phyloP scores from a whole-genome alignment of 768 basidiomycete species.

The Gloeophyllum trabeum region DNA sequence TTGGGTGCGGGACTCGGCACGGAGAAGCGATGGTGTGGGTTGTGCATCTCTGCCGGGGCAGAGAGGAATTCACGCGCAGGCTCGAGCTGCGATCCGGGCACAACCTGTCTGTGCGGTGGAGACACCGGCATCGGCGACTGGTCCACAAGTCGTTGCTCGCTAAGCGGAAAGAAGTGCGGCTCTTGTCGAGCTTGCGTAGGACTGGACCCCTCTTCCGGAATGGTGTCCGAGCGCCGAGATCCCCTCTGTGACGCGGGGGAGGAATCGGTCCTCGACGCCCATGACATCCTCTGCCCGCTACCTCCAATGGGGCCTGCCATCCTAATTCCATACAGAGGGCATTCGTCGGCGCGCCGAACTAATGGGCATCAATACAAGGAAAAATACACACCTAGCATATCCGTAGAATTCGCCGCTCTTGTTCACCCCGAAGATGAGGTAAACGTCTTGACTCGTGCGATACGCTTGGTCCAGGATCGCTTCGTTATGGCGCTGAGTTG shows the following conservation, averaged over 20 bases:
- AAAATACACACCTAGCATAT: slow-evolving; percentile 56
- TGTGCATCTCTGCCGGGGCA: slow-evolving; percentile 43
- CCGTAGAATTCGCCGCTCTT: slow-evolving; percentile 93
- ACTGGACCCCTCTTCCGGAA: slow-evolving; percentile 8
- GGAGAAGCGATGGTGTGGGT: slow-evolving; percentile 21
- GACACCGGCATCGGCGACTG: slow-evolving; percentile 28
- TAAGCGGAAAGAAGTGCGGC: slow-evolving; percentile 22
- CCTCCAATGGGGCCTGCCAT: slow-evolving; percentile 59
- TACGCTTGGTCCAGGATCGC: slow-evolving; percentile 85
- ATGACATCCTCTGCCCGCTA: slow-evolving; percentile 39
- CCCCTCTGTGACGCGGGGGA: slow-evolving; percentile 15
- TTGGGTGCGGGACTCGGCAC: slow-evolving; percentile 13
- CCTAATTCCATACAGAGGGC: slow-evolving; percentile 22
- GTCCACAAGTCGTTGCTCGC: slow-evolving; percentile 26
- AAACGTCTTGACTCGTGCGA: slow-evolving; percentile 83
- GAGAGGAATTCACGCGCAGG: slow-evolving; percentile 15
- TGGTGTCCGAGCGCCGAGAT: slow-evolving; percentile 1
- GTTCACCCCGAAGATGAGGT: slow-evolving; percentile 86
- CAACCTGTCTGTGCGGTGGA: slow-evolving; percentile 4
- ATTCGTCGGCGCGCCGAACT: not conserved
- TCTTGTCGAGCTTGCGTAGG: slow-evolving; percentile 4
- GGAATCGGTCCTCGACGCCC: slow-evolving; percentile 37
- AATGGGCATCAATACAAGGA: slow-evolving; percentile 3
- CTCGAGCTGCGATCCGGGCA: not conserved
- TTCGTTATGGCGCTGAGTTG: slow-evolving; percentile 90